phyloP scores from a whole-genome alignment of 1,284 basidiomycete genomes.

The Cystobasidium pallidum region DNA sequence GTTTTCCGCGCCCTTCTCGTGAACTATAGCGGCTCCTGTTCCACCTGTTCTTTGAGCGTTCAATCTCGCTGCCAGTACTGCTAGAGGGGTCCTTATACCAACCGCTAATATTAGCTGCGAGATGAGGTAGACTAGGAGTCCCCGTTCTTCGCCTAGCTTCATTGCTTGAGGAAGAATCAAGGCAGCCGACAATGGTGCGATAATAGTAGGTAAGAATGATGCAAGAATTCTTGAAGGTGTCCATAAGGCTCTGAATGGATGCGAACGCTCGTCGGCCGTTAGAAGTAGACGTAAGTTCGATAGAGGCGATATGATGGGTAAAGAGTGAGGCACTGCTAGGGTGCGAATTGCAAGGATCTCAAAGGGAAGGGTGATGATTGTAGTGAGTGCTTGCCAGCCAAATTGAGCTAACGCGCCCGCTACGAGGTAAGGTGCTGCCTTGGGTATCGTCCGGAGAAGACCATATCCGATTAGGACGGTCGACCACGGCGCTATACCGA shows the following conservation, averaged over 20 bases:
- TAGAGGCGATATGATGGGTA: conserved; percentile 31
- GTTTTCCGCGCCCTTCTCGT: conserved; percentile 30
- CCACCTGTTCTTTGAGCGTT: conserved; percentile 39
- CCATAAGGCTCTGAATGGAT: conserved; percentile 33
- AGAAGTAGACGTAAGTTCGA: conserved; percentile 37
- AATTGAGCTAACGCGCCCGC: conserved; percentile 30
- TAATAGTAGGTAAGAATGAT: conserved; percentile 38
- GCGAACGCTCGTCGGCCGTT: conserved; percentile 38
- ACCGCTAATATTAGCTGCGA: conserved; percentile 36
- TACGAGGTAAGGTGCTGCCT: conserved; percentile 36
- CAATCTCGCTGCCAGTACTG: conserved; percentile 35
- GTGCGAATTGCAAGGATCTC: conserved; percentile 37
- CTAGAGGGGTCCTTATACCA: conserved; percentile 36
- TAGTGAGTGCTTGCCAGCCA: conserved; percentile 42
- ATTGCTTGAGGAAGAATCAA: conserved; percentile 31
- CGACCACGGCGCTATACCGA: conserved; percentile 39
- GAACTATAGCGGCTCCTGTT: conserved; percentile 39
- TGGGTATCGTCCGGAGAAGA: conserved; percentile 24
- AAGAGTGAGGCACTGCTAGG: conserved; percentile 31
- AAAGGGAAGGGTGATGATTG: conserved; percentile 36
- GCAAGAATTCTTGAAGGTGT: conserved; percentile 40
- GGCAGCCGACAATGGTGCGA: conserved; percentile 32
- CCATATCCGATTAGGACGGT: conserved; percentile 40
- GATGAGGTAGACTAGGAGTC: conserved; percentile 28
- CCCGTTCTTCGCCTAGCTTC: conserved; percentile 21